phyloP scores from a whole-genome alignment of 140 eudicot genomes.

The Flaveria floridana region DNA sequence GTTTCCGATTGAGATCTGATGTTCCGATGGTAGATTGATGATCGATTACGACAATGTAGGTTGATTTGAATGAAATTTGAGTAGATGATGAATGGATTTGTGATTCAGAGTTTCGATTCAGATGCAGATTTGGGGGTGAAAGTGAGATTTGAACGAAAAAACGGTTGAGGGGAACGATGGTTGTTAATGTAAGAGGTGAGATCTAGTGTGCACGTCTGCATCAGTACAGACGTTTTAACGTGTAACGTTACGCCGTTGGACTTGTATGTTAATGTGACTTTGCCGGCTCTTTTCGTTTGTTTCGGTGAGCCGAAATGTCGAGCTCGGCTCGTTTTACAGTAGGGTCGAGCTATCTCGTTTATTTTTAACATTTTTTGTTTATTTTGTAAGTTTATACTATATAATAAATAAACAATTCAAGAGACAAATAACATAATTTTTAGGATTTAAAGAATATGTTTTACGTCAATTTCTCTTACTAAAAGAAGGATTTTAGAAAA shows the following conservation, averaged over 20 bases:
- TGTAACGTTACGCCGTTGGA: slow-evolving; percentile 6
- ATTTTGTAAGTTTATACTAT: too few species aligned
- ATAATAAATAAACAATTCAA: too few species aligned
- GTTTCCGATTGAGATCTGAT: slow-evolving; percentile 17
- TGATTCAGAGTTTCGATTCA: neutral
- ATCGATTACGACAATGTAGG: slow-evolving; percentile 24
- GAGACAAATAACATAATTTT: too few species aligned
- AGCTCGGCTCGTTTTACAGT: too few species aligned
- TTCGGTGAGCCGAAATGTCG: too few species aligned
- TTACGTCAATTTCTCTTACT: too few species aligned
- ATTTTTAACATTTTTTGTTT: too few species aligned
- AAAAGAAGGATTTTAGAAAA: too few species aligned
- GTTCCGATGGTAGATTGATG: neutral
- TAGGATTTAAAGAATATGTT: too few species aligned
- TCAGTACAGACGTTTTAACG: slow-evolving; percentile 24
- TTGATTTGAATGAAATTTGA: slow-evolving; percentile 19
- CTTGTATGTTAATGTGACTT: too few species aligned
- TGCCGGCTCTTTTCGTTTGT: too few species aligned
- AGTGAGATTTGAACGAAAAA: slow-evolving; percentile 28
- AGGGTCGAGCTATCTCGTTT: too few species aligned
- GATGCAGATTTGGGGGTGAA: slow-evolving; percentile 36
- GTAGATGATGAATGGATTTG: neutral
- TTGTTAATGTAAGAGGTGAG: slow-evolving; percentile 29
- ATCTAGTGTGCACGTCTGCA: slow-evolving; percentile 25
- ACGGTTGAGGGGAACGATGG: slow-evolving; percentile 34